Conservation (phyloP, 2,329 filamentous ascomycete genomes). For the Chrysoporthe cubensis region DNA sequence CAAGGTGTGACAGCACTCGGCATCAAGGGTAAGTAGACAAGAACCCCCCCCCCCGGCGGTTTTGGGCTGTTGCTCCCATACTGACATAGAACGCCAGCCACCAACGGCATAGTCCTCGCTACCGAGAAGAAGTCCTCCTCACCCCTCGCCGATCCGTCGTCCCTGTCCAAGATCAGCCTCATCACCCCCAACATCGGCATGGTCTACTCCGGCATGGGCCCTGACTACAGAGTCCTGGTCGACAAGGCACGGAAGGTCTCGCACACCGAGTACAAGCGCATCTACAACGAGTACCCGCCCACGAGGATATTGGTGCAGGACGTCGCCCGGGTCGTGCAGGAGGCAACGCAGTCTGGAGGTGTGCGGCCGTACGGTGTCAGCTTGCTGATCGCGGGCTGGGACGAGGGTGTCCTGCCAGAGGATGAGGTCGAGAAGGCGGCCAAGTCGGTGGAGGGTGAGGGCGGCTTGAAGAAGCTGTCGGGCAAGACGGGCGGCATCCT, state of each 20-base stretch:
- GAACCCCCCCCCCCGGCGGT: conserved; percentile 2
- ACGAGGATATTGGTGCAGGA: conserved; percentile 99
- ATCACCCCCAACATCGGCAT: conserved; percentile 99
- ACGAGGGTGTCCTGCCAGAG: conserved; percentile 92
- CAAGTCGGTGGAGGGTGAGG: conserved; percentile 53
- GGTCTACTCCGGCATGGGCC: conserved; percentile 99
- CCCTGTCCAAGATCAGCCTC: conserved; percentile 94
- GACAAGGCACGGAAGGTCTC: conserved; percentile 98
- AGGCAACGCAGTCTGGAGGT: conserved; percentile 97
- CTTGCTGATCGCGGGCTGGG: conserved; percentile 94
- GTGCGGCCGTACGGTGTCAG: conserved; percentile 96
- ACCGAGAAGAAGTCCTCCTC: conserved; percentile 99
- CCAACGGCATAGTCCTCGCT: conserved; percentile 97
- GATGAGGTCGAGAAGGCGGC: conserved; percentile 66
- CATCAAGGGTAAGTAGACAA: conserved; percentile 78
- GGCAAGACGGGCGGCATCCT: conserved; percentile 94
- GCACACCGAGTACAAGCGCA: conserved; percentile 97
- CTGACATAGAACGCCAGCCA: conserved; percentile 61
- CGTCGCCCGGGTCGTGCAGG: conserved; percentile 96
- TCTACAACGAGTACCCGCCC: conserved; percentile 99
- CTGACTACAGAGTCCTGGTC: conserved; percentile 95
- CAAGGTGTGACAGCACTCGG: conserved; percentile 97
- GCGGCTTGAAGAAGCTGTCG: conserved; percentile 72
- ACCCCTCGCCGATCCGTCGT: conserved; percentile 91
- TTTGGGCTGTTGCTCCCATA: not conserved